Percentiles rank a stretch among this genome's conserved stretches.
Evolutionary conservation across 2,329 filamentous ascomycete species (phyloP).

Genomic region (Lecanosticta acicola): DNA sequence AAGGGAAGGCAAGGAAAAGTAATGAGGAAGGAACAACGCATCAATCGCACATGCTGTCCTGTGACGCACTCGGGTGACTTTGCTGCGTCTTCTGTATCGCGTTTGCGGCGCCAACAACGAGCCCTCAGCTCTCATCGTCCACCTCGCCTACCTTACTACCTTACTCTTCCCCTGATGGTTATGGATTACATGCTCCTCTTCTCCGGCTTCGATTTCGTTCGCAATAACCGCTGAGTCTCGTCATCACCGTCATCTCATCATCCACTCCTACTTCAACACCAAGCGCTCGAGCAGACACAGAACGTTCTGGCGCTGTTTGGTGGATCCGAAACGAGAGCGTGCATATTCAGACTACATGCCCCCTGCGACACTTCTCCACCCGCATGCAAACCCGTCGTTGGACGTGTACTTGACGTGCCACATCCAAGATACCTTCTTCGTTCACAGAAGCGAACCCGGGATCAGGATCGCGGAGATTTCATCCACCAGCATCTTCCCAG

Average conservation of each 20-base stretch:
- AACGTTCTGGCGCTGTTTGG: too few species aligned
- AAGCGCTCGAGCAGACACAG: too few species aligned
- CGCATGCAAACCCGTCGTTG: neutral
- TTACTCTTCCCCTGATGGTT: too few species aligned
- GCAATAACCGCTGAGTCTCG: constrained; percentile 1
- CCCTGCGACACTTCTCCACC: neutral
- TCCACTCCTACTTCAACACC: too few species aligned
- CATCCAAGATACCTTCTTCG: neutral
- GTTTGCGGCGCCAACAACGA: neutral
- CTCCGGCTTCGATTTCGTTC: constrained; percentile 1
- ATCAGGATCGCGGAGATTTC: neutral
- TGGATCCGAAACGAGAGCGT: too few species aligned
- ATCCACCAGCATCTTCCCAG: constrained; percentile 1
- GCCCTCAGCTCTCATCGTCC: too few species aligned
- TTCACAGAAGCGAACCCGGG: neutral
- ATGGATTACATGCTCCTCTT: neutral
- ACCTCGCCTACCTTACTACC: too few species aligned
- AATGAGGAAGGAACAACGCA: too few species aligned
- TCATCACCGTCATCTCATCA: neutral
- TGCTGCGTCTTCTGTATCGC: neutral
- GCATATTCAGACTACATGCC: neutral
- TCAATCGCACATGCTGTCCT: too few species aligned
- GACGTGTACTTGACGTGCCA: neutral
- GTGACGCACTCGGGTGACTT: too few species aligned
- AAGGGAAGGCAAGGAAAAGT: too few species aligned